Conservation (phyloP, 257 asterid genomes). For the Solanum pimpinellifolium region DNA sequence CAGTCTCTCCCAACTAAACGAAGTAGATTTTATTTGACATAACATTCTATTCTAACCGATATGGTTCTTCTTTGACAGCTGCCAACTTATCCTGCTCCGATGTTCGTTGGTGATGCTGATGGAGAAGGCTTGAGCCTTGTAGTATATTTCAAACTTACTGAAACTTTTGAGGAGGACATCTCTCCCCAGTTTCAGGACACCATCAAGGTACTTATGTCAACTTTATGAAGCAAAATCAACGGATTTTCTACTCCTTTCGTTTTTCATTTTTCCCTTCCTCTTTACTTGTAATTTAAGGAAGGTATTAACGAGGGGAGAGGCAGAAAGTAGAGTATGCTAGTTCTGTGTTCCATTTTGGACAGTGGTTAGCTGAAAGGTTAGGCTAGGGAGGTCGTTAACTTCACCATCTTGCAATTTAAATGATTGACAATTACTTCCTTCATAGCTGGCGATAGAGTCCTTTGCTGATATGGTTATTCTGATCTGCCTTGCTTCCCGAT, state of each 20-base stretch:
- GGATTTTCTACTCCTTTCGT: not conserved
- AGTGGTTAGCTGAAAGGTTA: not conserved
- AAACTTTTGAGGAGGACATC: slow-evolving; percentile 39
- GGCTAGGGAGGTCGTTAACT: not conserved
- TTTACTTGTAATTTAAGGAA: not conserved
- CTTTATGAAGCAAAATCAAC: not conserved
- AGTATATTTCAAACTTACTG: slow-evolving; percentile 49
- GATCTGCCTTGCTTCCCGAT: not conserved
- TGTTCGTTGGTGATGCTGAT: slow-evolving; percentile 66
- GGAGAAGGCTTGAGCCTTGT: slow-evolving; percentile 82
- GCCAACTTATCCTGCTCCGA: slow-evolving; percentile 59
- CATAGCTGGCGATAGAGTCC: not conserved
- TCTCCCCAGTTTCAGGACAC: slow-evolving; percentile 58
- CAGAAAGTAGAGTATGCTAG: not conserved
- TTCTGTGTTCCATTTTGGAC: not conserved
- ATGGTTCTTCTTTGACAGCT: slow-evolving; percentile 21
- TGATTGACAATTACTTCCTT: not conserved
- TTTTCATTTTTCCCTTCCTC: not conserved
- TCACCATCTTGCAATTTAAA: not conserved
- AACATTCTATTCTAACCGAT: too few relatives aligned
- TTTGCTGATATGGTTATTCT: not conserved
- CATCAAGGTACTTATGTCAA: slow-evolving; percentile 33
- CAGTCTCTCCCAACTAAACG: not conserved
- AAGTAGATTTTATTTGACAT: not conserved
- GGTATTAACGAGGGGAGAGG: not conserved